These are phyloP conservation scores for Inonotus hispidus DNA, from an alignment of 1,284 basidiomycete genomes.

Conservation along the genomic window DNA sequence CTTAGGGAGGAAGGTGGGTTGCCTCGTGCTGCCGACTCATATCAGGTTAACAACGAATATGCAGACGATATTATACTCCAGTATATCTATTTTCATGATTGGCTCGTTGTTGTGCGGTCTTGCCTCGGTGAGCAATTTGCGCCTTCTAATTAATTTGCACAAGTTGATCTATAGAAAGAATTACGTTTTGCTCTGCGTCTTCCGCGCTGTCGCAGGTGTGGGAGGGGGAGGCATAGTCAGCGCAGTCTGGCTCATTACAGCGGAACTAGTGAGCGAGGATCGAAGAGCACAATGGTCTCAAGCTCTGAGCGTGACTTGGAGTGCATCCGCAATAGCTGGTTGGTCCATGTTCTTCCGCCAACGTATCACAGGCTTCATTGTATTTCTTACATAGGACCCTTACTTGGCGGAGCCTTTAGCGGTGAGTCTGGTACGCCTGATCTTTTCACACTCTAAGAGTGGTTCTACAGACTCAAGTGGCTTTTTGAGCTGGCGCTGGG, in stretches of 20 bases:
- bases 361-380: not conserved
- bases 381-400: slow-evolving; percentile 42
- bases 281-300: slow-evolving; percentile 76
- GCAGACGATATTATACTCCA: slow-evolving; percentile 15
- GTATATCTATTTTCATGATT: slow-evolving; percentile 19
- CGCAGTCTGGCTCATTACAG: slow-evolving; percentile 76
- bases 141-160: slow-evolving; percentile 10
- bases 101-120: slow-evolving; percentile 19
- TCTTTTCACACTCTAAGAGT: slow-evolving; percentile 21
- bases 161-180: slow-evolving; percentile 35
- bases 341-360: not conserved
- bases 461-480: slow-evolving; percentile 23
- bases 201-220: slow-evolving; percentile 58
- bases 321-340: slow-evolving; percentile 66
- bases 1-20: slow-evolving; percentile 62
- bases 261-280: slow-evolving; percentile 66
- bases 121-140: slow-evolving; percentile 14
- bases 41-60: not conserved
- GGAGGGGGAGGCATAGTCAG: slow-evolving; percentile 79
- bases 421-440: slow-evolving; percentile 38
- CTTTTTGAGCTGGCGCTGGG: slow-evolving; percentile 67
- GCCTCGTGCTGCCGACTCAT: not conserved
- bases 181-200: slow-evolving; percentile 52
- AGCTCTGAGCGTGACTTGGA: slow-evolving; percentile 77
- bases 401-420: slow-evolving; percentile 74